A percentile compares a stretch with the other conserved stretches of the same genome.
Conservation (phyloP, 768 basidiomycete genomes). For the Trametes maxima region DNA sequence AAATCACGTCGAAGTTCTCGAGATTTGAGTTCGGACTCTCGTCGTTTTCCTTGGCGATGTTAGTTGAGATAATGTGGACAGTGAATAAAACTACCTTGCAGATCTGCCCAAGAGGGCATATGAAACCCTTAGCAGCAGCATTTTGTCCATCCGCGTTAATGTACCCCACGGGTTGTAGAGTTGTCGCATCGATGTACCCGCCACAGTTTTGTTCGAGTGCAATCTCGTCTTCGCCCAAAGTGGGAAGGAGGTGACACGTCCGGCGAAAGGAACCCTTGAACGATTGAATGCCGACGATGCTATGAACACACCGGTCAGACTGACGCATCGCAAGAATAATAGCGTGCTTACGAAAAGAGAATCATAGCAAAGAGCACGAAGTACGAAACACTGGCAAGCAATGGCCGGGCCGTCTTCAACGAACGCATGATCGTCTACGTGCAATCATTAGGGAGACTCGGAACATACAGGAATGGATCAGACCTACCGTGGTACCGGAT, state of each 20-base stretch:
- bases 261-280: slow-evolving; percentile 86
- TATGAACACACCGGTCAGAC: slow-evolving; percentile 28
- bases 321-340: background rate
- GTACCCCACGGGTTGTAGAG: slow-evolving; percentile 49
- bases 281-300: slow-evolving; percentile 92
- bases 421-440: slow-evolving; percentile 84
- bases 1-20: slow-evolving; percentile 89
- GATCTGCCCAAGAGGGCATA: slow-evolving; percentile 84
- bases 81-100: slow-evolving; percentile 56
- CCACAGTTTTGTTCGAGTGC: slow-evolving; percentile 72
- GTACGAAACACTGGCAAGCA: slow-evolving; percentile 88
- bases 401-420: slow-evolving; percentile 84
- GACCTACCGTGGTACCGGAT: slow-evolving; percentile 82
- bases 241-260: slow-evolving; percentile 57
- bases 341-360: slow-evolving; percentile 74
- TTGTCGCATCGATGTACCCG: slow-evolving; percentile 68
- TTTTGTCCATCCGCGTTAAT: slow-evolving; percentile 41
- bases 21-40: slow-evolving; percentile 65
- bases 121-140: slow-evolving; percentile 70
- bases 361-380: slow-evolving; percentile 90
- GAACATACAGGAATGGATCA: too few species aligned
- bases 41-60: slow-evolving; percentile 58
- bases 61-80: background rate
- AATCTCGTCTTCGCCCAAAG: slow-evolving; percentile 53
- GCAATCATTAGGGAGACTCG: too few species aligned